Evolutionary conservation across 192 early-diverging fungal genomes (phyloP), one percentile per base, ranked within the genome.

Genomic region (Rhizoclosmatium globosum): DNA sequence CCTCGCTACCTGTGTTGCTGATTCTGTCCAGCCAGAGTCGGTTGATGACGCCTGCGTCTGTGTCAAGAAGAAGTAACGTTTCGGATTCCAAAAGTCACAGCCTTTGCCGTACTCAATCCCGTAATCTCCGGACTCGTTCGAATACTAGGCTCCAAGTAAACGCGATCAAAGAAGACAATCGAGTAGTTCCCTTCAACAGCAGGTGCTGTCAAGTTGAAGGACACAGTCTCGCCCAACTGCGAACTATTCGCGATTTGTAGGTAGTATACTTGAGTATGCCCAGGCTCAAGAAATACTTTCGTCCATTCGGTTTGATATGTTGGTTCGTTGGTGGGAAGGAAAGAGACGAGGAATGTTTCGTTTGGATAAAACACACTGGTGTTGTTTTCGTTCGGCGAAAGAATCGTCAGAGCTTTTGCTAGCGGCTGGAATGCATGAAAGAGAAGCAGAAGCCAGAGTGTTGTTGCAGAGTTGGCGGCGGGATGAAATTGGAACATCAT

Each of bases 171-270:
- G 31, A 71, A 71, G 6, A 39, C 17, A 15, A 71, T 13, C 4
- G 45, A 21, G 46, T 71, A 71, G n/a, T 71, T 48, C 56, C 50
- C 50, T 17, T 45, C 6, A 4, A 17, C 13, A 21, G 47, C 11
- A 6, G 69, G 69, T n/a, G 69, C 46, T 4, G 46, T 53, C 17
- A 71, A 71, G 21, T 38, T 31, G 53, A 71, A 71, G 7, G 17
- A 53, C 6, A 21, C 13, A 17, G 50, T 15, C 19, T 48, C 4
- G 50, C 6, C 4, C 50, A 47, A 38, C 21, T 71, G 47, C 31
- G 47, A 3, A 48, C 6, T 13, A 19, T 9, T 11, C 21, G 45
- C 17, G 17, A 71, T 57, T 17, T 46, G 6, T n/a, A 53, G 13
- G 11, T 47, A 7, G 38, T 56, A 39, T 11, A 71, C 6, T 4